phyloP scores from a whole-genome alignment of 495 filamentous ascomycete genomes.

The Aspergillus sparsus region DNA sequence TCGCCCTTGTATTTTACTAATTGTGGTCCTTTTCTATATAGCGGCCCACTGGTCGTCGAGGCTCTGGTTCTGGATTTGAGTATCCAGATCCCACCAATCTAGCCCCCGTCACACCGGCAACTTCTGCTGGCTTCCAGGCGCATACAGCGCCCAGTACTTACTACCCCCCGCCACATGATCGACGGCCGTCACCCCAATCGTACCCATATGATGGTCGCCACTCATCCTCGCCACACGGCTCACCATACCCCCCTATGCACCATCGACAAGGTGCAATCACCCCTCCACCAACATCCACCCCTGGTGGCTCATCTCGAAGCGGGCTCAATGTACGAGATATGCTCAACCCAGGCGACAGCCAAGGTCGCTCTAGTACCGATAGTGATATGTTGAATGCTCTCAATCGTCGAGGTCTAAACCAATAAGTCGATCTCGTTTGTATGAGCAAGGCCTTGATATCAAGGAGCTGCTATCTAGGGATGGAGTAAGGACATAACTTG shows the following conservation, averaged over 20 bases:
- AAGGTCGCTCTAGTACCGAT: slow-evolving; percentile 54
- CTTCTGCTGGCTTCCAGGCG: slow-evolving; percentile 51
- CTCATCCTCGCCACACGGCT: slow-evolving; percentile 53
- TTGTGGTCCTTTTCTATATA: slow-evolving; percentile 24
- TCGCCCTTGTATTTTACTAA: slow-evolving; percentile 10
- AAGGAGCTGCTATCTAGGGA: too few relatives aligned
- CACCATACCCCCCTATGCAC: slow-evolving; percentile 49
- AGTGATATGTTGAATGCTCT: slow-evolving; percentile 59
- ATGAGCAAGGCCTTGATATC: too few relatives aligned
- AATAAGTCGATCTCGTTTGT: slow-evolving; percentile 14
- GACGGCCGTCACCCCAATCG: slow-evolving; percentile 53
- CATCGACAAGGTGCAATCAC: slow-evolving; percentile 37
- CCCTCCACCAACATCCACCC: slow-evolving; percentile 43
- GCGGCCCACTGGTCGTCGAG: slow-evolving; percentile 48
- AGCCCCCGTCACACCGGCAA: slow-evolving; percentile 53
- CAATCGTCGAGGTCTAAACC: slow-evolving; percentile 45
- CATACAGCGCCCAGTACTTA: slow-evolving; percentile 49
- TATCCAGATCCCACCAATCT: slow-evolving; percentile 58
- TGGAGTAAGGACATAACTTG: too few relatives aligned
- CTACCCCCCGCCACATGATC: slow-evolving; percentile 47
- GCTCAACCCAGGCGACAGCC: slow-evolving; percentile 47
- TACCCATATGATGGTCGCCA: slow-evolving; percentile 52
- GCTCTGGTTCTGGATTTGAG: slow-evolving; percentile 51
- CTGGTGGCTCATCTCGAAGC: slow-evolving; percentile 41
- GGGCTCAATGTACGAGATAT: slow-evolving; percentile 58